Percentiles rank a stretch among this genome's conserved stretches.
phyloP scores from a whole-genome alignment of 1,284 basidiomycete species.

The Trichosporon sp. region DNA sequence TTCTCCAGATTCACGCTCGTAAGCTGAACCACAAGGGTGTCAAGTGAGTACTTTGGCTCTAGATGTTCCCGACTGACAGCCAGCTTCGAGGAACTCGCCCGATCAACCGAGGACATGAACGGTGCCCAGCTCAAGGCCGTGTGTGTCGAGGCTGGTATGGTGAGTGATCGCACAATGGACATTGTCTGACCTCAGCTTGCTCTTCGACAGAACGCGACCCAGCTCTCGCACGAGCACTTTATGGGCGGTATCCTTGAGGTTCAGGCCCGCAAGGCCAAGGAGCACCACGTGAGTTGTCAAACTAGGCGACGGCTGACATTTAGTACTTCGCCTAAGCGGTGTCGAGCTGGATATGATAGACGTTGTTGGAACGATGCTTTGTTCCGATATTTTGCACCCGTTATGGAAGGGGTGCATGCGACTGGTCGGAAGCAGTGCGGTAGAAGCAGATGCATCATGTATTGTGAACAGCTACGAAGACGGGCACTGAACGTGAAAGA shows the following conservation, averaged over 20 bases:
- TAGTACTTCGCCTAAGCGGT: constrained; percentile 39
- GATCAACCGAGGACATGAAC: constrained; percentile 77
- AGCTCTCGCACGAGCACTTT: constrained; percentile 89
- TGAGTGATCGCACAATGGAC: constrained; percentile 60
- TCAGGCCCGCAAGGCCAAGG: constrained; percentile 96
- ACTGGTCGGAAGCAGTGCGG: not conserved
- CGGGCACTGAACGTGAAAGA: not conserved
- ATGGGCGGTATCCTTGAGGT: constrained; percentile 86
- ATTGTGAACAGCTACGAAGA: not conserved
- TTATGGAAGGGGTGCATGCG: not conserved
- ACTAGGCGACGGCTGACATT: constrained; percentile 22
- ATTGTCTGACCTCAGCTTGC: constrained; percentile 39
- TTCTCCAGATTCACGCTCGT: constrained; percentile 79
- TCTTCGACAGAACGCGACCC: constrained; percentile 86
- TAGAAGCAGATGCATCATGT: constrained; percentile 17
- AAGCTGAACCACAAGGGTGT: constrained; percentile 74
- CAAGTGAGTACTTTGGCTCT: constrained; percentile 57
- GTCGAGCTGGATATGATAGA: not conserved
- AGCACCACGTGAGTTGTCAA: constrained; percentile 58
- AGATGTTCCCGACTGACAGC: not conserved
- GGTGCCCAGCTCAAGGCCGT: constrained; percentile 73
- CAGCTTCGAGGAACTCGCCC: constrained; percentile 70
- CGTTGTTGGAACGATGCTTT: not conserved
- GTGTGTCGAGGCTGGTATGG: constrained; percentile 98
- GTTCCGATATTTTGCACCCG: not conserved